Conservation (phyloP, 441 rosid genomes). For the Bruguiera hainesii region DNA sequence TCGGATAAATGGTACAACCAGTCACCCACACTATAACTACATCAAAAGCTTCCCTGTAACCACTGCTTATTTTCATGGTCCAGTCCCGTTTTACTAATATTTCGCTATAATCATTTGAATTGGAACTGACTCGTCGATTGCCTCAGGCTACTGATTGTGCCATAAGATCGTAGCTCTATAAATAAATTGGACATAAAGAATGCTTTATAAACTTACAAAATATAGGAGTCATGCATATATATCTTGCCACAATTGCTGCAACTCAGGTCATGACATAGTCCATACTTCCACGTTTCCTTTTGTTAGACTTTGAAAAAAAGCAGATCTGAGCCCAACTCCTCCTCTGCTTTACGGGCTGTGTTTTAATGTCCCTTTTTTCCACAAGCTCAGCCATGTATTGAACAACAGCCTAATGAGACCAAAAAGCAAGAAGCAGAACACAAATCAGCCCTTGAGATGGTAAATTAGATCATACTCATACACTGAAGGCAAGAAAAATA, state of each 20-base stretch:
- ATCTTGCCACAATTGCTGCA: conserved; percentile 12
- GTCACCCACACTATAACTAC: neutral
- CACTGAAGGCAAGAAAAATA: neutral
- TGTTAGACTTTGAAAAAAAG: conserved; percentile 82
- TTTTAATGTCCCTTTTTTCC: conserved; percentile 52
- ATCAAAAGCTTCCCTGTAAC: conserved; percentile 4
- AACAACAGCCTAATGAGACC: conserved; percentile 57
- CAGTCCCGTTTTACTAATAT: neutral
- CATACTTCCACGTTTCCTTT: conserved; percentile 56
- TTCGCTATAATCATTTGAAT: conserved; percentile 1
- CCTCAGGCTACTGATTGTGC: no score
- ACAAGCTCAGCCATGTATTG: conserved; percentile 75
- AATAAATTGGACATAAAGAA: neutral
- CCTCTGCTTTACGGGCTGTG: conserved; percentile 55
- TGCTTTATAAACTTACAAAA: conserved; percentile 22
- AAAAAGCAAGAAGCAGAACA: neutral
- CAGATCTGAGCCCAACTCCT: conserved; percentile 79
- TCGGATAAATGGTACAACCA: conserved; percentile 20
- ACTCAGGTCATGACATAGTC: conserved; percentile 60
- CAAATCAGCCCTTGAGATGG: conserved; percentile 2
- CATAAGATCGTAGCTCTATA: neutral
- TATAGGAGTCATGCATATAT: conserved; percentile 14
- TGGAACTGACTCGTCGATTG: no score
- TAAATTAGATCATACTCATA: conserved; percentile 8
- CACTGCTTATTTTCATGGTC: neutral